Percentiles rank a stretch among this genome's conserved stretches.
Conservation (phyloP, 139 green algal species). For the Picochlorum sp. region DNA sequence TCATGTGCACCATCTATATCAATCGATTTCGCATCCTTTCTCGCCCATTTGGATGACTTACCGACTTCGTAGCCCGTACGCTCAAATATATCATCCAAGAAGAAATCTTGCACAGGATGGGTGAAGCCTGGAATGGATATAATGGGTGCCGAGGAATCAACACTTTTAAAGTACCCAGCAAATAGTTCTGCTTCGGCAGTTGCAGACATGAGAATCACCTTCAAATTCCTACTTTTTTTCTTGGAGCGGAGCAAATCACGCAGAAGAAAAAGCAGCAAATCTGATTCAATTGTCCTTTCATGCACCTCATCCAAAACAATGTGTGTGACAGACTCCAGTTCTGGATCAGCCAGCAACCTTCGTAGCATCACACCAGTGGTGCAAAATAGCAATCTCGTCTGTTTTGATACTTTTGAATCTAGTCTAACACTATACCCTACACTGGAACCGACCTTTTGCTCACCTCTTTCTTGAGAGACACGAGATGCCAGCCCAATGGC, state of each 20-base stretch:
- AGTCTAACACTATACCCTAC: slow-evolving; percentile 75
- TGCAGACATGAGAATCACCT: slow-evolving; percentile 79
- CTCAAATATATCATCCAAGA: slow-evolving; percentile 78
- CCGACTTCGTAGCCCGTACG: slow-evolving; percentile 43
- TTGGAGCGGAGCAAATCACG: slow-evolving; percentile 40
- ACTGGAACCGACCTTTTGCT: slow-evolving; percentile 37
- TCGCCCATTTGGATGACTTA: slow-evolving; percentile 30
- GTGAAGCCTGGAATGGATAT: slow-evolving; percentile 92
- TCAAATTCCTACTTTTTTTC: slow-evolving; percentile 13
- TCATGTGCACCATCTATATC: not conserved
- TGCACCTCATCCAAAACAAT: slow-evolving; percentile 87
- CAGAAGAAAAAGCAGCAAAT: slow-evolving; percentile 83
- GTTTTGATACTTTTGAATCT: slow-evolving; percentile 46
- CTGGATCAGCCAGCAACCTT: slow-evolving; percentile 47
- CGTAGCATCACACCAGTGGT: slow-evolving; percentile 79
- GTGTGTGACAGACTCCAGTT: slow-evolving; percentile 49
- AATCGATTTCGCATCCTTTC: slow-evolving; percentile 7
- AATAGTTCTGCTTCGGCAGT: slow-evolving; percentile 86
- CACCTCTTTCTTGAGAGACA: slow-evolving; percentile 63
- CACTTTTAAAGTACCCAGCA: slow-evolving; percentile 56
- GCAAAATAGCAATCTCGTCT: slow-evolving; percentile 85
- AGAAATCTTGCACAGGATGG: slow-evolving; percentile 80
- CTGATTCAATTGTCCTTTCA: slow-evolving; percentile 71
- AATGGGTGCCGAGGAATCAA: not conserved
- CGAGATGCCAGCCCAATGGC: slow-evolving; percentile 76